phyloP scores from a whole-genome alignment of 2,329 filamentous ascomycete species.

The Colletotrichum navitas region DNA sequence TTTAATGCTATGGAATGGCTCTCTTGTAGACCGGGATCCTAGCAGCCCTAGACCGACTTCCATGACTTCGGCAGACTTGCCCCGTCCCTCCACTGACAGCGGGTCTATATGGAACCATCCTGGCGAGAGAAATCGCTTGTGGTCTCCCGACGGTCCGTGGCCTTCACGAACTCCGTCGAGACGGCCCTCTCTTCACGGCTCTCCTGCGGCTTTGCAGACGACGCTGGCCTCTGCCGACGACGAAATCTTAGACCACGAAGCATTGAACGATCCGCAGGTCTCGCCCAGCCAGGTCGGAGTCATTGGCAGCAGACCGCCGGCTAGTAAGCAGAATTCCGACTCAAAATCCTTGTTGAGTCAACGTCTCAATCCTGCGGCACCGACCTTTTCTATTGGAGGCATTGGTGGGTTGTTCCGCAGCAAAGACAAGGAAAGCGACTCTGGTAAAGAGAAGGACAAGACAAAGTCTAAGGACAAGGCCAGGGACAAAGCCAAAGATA shows the following conservation, averaged over 20 bases:
- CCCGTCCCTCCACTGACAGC: constrained; percentile 83
- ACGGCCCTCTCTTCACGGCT: constrained; percentile 84
- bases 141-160: constrained; percentile 72
- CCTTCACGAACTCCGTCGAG: constrained; percentile 78
- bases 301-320: constrained; percentile 81
- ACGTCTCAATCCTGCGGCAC: constrained; percentile 87
- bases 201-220: constrained; percentile 72
- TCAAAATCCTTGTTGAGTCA: constrained; percentile 60
- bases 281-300: constrained; percentile 72
- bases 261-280: constrained; percentile 63
- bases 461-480: constrained; percentile 52
- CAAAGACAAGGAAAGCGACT: constrained; percentile 54
- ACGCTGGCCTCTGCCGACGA: constrained; percentile 74
- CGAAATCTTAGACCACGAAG: constrained; percentile 71
- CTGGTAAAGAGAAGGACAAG: constrained; percentile 50
- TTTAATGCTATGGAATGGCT: constrained; percentile 57
- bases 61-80: constrained; percentile 77
- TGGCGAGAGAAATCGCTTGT: constrained; percentile 70
- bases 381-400: constrained; percentile 80
- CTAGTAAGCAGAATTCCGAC: constrained; percentile 52
- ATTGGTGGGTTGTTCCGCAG: constrained; percentile 75
- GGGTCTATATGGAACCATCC: constrained; percentile 78
- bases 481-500: constrained; percentile 52
- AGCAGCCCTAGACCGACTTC: constrained; percentile 76
- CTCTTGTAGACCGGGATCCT: constrained; percentile 66